phyloP scores from a whole-genome alignment of 208 protist species.

The Phytomonas sp. region DNA sequence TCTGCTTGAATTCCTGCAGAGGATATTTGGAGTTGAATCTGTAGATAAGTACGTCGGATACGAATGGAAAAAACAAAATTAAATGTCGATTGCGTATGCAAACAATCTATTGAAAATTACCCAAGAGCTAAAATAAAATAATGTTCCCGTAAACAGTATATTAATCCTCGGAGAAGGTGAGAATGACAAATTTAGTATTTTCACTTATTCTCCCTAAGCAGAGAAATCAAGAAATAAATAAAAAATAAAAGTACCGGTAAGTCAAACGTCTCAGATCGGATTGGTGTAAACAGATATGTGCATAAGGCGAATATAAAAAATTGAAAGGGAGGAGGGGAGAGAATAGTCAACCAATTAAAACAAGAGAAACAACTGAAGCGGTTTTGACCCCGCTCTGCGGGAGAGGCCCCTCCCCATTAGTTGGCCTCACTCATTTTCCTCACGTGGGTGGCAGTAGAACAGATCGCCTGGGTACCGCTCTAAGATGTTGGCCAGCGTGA shows the following conservation, averaged over 20 bases:
- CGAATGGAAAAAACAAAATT: neutral
- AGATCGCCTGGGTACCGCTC: neutral
- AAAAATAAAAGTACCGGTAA: neutral
- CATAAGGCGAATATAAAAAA: neutral
- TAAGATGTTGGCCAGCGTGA: neutral
- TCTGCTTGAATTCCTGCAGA: no score
- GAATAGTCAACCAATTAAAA: neutral
- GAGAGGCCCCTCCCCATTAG: neutral
- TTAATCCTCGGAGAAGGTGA: neutral
- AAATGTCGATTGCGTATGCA: neutral
- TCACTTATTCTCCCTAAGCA: neutral
- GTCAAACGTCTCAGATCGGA: neutral
- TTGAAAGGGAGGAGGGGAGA: neutral
- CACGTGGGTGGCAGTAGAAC: conserved; percentile 10
- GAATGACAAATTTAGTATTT: neutral
- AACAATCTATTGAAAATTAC: neutral
- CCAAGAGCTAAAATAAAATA: neutral
- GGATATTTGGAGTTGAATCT: no score
- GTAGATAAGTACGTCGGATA: neutral
- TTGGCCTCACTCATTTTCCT: neutral
- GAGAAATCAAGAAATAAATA: neutral
- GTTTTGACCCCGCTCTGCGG: neutral
- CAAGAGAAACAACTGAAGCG: neutral
- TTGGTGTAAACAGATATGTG: neutral
- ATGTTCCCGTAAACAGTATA: neutral